Conservation (phyloP, 2,329 filamentous ascomycete genomes). For the Penicillium sp. region DNA sequence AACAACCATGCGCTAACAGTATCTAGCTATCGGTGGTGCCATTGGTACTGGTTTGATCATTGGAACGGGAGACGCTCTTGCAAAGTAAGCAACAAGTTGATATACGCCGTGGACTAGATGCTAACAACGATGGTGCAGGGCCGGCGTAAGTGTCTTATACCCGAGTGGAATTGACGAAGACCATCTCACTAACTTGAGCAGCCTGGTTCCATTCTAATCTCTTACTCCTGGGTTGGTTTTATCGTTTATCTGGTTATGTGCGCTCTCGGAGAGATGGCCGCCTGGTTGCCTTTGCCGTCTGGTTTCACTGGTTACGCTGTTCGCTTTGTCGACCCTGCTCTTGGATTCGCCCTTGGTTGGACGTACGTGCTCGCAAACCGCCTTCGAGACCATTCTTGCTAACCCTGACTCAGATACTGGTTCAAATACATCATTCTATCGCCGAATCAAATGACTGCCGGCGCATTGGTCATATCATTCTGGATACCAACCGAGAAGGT, state of each 20-base stretch:
- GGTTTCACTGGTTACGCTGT: slow-evolving; percentile 79
- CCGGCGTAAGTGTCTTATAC: slow-evolving; percentile 32
- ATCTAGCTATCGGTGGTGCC: slow-evolving; percentile 40
- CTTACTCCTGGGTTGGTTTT: slow-evolving; percentile 44
- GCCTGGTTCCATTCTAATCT: slow-evolving; percentile 44
- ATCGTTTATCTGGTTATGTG: slow-evolving; percentile 80
- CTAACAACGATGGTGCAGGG: slow-evolving; percentile 26
- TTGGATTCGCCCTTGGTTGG: slow-evolving; percentile 75
- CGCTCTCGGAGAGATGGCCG: slow-evolving; percentile 77
- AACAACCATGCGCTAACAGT: slow-evolving; percentile 8
- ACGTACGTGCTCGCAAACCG: slow-evolving; percentile 45
- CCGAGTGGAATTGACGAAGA: too few species aligned
- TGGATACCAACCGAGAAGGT: slow-evolving; percentile 65
- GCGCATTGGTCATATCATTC: slow-evolving; percentile 72
- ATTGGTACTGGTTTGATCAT: slow-evolving; percentile 44
- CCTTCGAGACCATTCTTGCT: neutral
- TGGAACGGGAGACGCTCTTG: slow-evolving; percentile 39
- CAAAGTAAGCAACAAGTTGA: slow-evolving; percentile 28
- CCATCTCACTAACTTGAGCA: slow-evolving; percentile 16
- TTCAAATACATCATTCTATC: slow-evolving; percentile 81
- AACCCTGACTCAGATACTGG: slow-evolving; percentile 46
- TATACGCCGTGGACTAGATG: neutral
- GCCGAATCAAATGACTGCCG: slow-evolving; percentile 78
- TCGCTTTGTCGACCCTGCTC: slow-evolving; percentile 73
- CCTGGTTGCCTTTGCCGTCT: slow-evolving; percentile 72